Evolutionary conservation across 1,284 basidiomycete genomes (phyloP).

Genomic region (Marasmius oreades): DNA sequence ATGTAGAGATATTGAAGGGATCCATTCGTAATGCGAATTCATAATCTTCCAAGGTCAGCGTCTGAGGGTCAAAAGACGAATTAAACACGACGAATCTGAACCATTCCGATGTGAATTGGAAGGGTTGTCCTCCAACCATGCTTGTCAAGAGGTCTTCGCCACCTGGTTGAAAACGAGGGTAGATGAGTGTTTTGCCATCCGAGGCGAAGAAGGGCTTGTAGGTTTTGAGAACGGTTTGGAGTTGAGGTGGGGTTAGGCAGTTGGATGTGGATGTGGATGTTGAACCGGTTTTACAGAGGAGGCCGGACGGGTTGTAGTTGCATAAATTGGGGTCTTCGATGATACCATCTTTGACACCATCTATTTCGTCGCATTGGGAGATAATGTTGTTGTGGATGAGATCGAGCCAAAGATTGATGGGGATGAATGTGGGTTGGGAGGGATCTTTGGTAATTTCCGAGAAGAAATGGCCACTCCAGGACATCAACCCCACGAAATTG

Average conservation of each 20-base stretch:
- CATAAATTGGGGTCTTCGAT: constrained; percentile 31
- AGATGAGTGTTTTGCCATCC: constrained; percentile 25
- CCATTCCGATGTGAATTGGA: constrained; percentile 14
- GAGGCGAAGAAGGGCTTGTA: constrained; percentile 27
- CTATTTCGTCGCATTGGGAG: constrained; percentile 25
- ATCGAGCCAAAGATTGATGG: constrained; percentile 7
- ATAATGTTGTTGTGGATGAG: constrained; percentile 16
- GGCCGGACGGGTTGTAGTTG: constrained; percentile 27
- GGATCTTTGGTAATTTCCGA: constrained; percentile 2
- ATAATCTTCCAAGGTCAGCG: constrained; percentile 4
- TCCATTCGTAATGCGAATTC: constrained; percentile 11
- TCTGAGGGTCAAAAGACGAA: constrained; percentile 7
- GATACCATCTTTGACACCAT: constrained; percentile 31
- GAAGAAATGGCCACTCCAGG: constrained; percentile 8
- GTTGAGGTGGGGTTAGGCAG: constrained; percentile 30
- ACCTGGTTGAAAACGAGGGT: constrained; percentile 22
- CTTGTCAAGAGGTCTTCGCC: neutral
- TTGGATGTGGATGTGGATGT: constrained; percentile 17
- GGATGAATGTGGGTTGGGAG: constrained; percentile 8
- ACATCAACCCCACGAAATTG: constrained; percentile 11
- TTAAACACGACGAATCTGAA: constrained; percentile 14
- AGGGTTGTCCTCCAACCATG: constrained; percentile 11
- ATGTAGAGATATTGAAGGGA: constrained; percentile 17
- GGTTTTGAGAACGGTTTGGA: constrained; percentile 28
- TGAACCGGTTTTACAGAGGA: constrained; percentile 26